Evolutionary conservation across 1,284 basidiomycete genomes (phyloP).

Genomic region (Neolentinus lepideus): DNA sequence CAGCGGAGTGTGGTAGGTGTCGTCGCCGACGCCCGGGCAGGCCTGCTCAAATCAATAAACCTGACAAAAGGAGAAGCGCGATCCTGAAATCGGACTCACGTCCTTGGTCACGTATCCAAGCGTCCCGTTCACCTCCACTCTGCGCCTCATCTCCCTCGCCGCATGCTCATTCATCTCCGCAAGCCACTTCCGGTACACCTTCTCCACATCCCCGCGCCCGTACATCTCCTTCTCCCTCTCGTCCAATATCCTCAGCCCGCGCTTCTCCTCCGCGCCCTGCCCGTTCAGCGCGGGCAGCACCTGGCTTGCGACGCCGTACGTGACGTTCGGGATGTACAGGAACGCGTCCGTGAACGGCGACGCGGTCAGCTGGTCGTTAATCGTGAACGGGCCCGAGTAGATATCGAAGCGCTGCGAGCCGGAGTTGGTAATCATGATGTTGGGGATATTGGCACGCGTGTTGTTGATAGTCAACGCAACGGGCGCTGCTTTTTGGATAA

Average conservation of each 20-base stretch:
- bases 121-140: conserved; percentile 41
- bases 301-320: conserved; percentile 38
- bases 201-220: conserved; percentile 43
- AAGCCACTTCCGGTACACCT: conserved; percentile 46
- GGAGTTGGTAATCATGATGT: conserved; percentile 66
- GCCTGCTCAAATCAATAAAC: conserved; percentile 27
- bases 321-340: conserved; percentile 48
- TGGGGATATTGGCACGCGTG: conserved; percentile 49
- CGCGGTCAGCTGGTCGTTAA: conserved; percentile 73
- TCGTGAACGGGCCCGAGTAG: conserved; percentile 62
- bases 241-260: conserved; percentile 14
- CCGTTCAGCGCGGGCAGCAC: conserved; percentile 50
- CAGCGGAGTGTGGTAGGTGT: conserved; percentile 50
- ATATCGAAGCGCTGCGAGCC: conserved; percentile 75
- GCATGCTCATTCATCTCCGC: conserved; percentile 40
- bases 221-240: conserved; percentile 34
- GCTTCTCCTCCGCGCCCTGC: conserved; percentile 28
- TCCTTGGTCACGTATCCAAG: conserved; percentile 71
- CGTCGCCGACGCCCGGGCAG: conserved; percentile 69
- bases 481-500: conserved; percentile 51
- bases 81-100: conserved; percentile 35
- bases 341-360: conserved; percentile 60
- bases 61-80: conserved; percentile 2
- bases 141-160: conserved; percentile 21
- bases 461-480: conserved; percentile 56